These are phyloP conservation scores for Actinomortierella ambigua DNA, from an alignment of 371 early-diverging fungal species.

Conservation along the genomic window DNA sequence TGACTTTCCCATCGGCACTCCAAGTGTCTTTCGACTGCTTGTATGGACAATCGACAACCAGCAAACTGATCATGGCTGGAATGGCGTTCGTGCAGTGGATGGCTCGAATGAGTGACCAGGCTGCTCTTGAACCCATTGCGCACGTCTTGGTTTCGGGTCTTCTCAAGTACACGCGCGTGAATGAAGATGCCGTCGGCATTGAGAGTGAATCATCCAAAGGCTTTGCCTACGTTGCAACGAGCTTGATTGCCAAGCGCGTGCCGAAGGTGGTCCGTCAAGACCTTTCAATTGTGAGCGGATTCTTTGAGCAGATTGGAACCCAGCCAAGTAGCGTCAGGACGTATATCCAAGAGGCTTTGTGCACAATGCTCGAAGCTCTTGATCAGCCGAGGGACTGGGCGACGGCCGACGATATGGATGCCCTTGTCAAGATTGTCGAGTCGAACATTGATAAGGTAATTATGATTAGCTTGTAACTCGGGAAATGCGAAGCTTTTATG, in stretches of 20 bases:
- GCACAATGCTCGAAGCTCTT: slow-evolving; percentile 80
- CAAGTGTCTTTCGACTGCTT: slow-evolving; percentile 83
- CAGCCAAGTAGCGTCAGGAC: slow-evolving; percentile 73
- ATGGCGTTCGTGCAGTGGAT: slow-evolving; percentile 90
- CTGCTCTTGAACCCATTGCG: slow-evolving; percentile 67
- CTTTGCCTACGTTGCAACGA: slow-evolving; percentile 83
- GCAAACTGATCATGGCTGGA: slow-evolving; percentile 72
- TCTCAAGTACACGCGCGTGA: slow-evolving; percentile 69
- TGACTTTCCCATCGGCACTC: slow-evolving; percentile 65
- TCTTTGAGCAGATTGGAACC: slow-evolving; percentile 71
- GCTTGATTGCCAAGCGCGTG: slow-evolving; percentile 75
- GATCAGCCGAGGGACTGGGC: slow-evolving; percentile 49
- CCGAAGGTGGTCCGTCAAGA: slow-evolving; percentile 70
- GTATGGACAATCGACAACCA: slow-evolving; percentile 66
- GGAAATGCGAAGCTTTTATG: neutral
- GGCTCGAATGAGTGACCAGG: slow-evolving; percentile 68
- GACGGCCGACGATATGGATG: slow-evolving; percentile 47
- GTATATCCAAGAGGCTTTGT: slow-evolving; percentile 83
- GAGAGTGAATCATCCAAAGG: slow-evolving; percentile 79
- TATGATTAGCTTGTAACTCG: neutral
- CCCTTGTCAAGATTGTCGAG: slow-evolving; percentile 56
- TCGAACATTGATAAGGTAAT: slow-evolving; percentile 70
- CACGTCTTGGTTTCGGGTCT: slow-evolving; percentile 76
- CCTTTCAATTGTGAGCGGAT: slow-evolving; percentile 57
- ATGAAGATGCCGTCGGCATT: slow-evolving; percentile 48